Percentiles rank a stretch among this genome's conserved stretches.
Conservation (phyloP, 768 basidiomycete genomes). For the Tremella fuciformis region DNA sequence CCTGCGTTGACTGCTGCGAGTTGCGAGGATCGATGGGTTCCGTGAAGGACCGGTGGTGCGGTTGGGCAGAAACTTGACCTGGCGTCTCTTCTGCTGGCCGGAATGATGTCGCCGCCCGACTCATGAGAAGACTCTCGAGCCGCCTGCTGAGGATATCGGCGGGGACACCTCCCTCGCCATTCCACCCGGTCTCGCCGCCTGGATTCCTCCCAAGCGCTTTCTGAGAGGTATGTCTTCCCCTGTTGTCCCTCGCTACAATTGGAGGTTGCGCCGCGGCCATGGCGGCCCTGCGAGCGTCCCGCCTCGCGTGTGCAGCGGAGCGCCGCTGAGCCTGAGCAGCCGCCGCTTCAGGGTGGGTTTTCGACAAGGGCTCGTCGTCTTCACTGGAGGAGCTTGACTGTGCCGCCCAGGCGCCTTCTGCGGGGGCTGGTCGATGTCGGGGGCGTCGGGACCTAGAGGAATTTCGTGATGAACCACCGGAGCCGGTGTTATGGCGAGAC, state of each 20-base stretch:
- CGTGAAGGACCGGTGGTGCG: constrained; percentile 13
- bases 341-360: constrained; percentile 42
- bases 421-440: not conserved
- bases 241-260: not conserved
- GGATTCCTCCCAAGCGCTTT: constrained; percentile 27
- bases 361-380: constrained; percentile 43
- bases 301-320: not conserved
- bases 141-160: constrained; percentile 25
- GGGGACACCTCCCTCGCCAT: constrained; percentile 48
- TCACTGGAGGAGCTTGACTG: constrained; percentile 13
- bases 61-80: not conserved
- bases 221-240: not conserved
- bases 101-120: not conserved
- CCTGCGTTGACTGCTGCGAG: no score
- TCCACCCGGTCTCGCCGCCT: constrained; percentile 36
- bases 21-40: constrained; percentile 13
- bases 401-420: not conserved
- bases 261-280: not conserved
- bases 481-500: constrained; percentile 1
- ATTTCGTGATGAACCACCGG: not conserved
- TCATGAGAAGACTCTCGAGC: constrained; percentile 24
- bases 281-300: constrained; percentile 9
- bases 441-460: not conserved
- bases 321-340: constrained; percentile 24
- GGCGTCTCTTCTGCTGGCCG: no score